phyloP scores from a whole-genome alignment of 768 basidiomycete species.

The Boletus subcaerulescens region DNA sequence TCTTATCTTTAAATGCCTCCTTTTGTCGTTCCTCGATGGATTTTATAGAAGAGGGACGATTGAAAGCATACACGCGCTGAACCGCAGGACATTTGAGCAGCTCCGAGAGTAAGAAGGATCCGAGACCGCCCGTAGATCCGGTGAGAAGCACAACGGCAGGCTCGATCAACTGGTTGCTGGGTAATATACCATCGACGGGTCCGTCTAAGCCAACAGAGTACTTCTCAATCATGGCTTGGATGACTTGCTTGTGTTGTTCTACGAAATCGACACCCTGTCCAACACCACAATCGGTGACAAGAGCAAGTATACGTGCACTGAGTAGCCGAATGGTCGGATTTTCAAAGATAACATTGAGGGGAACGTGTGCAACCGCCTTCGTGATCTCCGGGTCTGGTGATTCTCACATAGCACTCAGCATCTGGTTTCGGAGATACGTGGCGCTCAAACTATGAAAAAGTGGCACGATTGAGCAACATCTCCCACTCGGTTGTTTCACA shows the following conservation, averaged over 20 bases:
- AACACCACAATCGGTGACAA: slow-evolving; percentile 6
- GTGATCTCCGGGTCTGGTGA: slow-evolving; percentile 28
- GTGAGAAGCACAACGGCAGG: slow-evolving; percentile 36
- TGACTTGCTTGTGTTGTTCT: slow-evolving; percentile 17
- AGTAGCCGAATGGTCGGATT: slow-evolving; percentile 41
- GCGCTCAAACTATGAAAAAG: slow-evolving; percentile 28
- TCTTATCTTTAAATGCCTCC: slow-evolving; percentile 38
- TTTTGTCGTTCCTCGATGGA: slow-evolving; percentile 27
- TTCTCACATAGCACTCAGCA: slow-evolving; percentile 27
- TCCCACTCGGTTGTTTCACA: too few species aligned
- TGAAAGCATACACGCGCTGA: slow-evolving; percentile 32
- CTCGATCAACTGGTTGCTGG: slow-evolving; percentile 1
- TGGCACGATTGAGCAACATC: too few species aligned
- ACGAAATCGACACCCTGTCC: not conserved
- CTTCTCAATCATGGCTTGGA: slow-evolving; percentile 41
- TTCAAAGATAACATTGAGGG: slow-evolving; percentile 34
- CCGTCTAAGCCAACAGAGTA: slow-evolving; percentile 28
- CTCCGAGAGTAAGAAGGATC: slow-evolving; percentile 33
- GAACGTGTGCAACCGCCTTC: slow-evolving; percentile 25
- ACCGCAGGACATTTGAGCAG: slow-evolving; percentile 27
- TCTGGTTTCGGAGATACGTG: slow-evolving; percentile 27
- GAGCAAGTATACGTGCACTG: slow-evolving; percentile 18
- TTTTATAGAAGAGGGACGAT: slow-evolving; percentile 24
- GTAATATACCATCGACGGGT: slow-evolving; percentile 9
- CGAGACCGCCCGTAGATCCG: slow-evolving; percentile 41